Percentiles rank a stretch among this genome's conserved stretches.
phyloP scores from a whole-genome alignment of 352 stramenopile genomes.

The Phytophthora europaea region DNA sequence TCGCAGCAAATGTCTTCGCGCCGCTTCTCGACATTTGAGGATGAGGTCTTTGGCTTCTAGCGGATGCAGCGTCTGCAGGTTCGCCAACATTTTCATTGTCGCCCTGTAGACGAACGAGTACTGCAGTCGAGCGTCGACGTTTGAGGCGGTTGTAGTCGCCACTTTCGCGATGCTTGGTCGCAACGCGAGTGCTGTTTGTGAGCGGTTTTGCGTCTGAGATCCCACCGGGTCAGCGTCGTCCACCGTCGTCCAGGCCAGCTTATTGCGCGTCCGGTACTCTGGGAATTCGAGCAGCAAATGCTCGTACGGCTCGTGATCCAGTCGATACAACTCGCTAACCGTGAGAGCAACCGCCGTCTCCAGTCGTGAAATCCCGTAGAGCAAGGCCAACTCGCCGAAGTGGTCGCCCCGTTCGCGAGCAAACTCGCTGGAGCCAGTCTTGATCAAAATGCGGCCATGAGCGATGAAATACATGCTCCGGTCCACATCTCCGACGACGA shows the following conservation, averaged over 20 bases:
- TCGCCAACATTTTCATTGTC: slow-evolving; percentile 61
- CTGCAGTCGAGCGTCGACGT: slow-evolving; percentile 52
- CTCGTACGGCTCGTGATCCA: slow-evolving; percentile 73
- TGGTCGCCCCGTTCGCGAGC: slow-evolving; percentile 70
- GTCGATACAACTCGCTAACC: slow-evolving; percentile 70
- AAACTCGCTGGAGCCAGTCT: slow-evolving; percentile 51
- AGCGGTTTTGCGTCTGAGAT: slow-evolving; percentile 2
- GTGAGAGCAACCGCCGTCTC: slow-evolving; percentile 74
- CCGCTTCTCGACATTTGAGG: slow-evolving; percentile 39
- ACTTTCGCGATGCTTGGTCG: slow-evolving; percentile 26
- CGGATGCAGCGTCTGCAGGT: slow-evolving; percentile 48
- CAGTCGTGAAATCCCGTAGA: slow-evolving; percentile 69
- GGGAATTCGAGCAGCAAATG: slow-evolving; percentile 73
- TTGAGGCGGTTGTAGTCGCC: not conserved
- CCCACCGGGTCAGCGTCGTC: not conserved
- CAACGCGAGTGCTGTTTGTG: slow-evolving; percentile 15
- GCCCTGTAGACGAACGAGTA: slow-evolving; percentile 59
- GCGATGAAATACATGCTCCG: slow-evolving; percentile 88
- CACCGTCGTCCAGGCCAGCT: slow-evolving; percentile 58
- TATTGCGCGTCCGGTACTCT: slow-evolving; percentile 65
- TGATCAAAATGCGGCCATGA: slow-evolving; percentile 68
- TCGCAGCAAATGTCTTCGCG: slow-evolving; percentile 41
- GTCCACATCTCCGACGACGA: slow-evolving; percentile 70
- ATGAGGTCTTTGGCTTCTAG: slow-evolving; percentile 73
- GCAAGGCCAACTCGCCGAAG: slow-evolving; percentile 68